Evolutionary conservation across 805 yeast genomes (phyloP), one percentile per base, ranked within the genome.

Genomic region (Lachancea thermotolerans): DNA sequence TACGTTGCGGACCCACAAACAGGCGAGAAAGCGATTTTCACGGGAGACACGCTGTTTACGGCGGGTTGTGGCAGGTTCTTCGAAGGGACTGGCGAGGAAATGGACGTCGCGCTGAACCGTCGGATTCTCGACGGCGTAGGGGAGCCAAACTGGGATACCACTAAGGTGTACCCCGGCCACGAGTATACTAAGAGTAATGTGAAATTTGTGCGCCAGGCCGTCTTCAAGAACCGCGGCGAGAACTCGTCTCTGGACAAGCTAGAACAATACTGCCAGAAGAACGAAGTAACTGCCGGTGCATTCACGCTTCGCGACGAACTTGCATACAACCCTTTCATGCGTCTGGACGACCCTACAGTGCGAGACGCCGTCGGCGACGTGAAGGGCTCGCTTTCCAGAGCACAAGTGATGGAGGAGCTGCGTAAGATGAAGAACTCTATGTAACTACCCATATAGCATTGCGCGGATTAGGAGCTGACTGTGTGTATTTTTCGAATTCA

Each of bases 21-120:
- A 0, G 74, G 72, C 30, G 78, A 88, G 53, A 72, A 71, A 51
- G 89, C 84, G 3, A 89, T 93, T 1, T 88, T 93, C 67, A 87
- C 97, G 0, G 99, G 99, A 10, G 99, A 93, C 65, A 93, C 99
- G 0, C 70, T 93, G 36, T 93, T 93, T 67, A 85, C 78, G 37
- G 86, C 91, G 36, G 99, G 99, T 2, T 90, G 97, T 62, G 99
- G 99, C 10, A 73, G 98, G 44, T 93, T 93, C 66, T 93, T 93
- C 60, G 99, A 93, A 67, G 99, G 99, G 2, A 71, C 74, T 10
- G 89, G 90, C 0, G 66, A 65, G 34, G 83, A 93, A 59, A 93
- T 93, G 99, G 76, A 82, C 53, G 50, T 54, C 1, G 76, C 95
- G 0, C 71, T 93, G 56, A 80, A 78, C 54, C 62, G 68, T 15